Base-by-base conservation (phyloP, 1,284 basidiomycete genomes). In the Flammula alnicola region DNA sequence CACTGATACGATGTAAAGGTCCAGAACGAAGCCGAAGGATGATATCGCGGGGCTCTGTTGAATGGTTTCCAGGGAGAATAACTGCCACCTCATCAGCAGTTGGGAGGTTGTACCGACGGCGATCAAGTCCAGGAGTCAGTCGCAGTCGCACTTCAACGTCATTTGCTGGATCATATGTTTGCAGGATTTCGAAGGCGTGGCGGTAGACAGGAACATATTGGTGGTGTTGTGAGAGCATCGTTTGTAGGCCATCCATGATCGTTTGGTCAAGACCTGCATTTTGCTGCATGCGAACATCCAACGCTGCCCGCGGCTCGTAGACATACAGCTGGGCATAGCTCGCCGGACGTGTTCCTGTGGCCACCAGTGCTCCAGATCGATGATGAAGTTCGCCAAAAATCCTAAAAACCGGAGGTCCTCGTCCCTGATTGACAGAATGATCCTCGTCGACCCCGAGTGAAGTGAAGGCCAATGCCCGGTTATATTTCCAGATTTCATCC, bases 71-170 rank as follows among this genome's bases (percentile, higher is more conserved):
- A 9, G 55, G 52, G 4, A 57, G 12, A 23, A 57, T 49, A 4
- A 54, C 49, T 1, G 53, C 53, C 2, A 57, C 49, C 52, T 76
- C 74, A 59, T 72, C 61, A 5, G 63, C 66, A 5, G 65, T 67
- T 4, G 71, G 73, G 0, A 68, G 52, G 50, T 75, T 76, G 41
- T 74, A 72, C 0, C 61, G 57, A 0, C 67, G 56, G 0, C 45
- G 61, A 52, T 74, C 69, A 4, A 52, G 29, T 1, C 45, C 47
- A 17, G 58, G 56, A 2, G 52, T 47, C 19, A 70, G 10, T 0
- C 56, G 50, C 2, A 60, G 46, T 1, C 55, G 44, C 1, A 70
- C 43, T 4, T 36, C 8, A 20, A 53, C 52, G 49, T 70, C 58
- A 14, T 56, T 33, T 5, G 49, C 22, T 0, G 51, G 35, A 20